Base-by-base conservation (phyloP, 2,329 filamentous ascomycete genomes). In the Xylariomycetidae sp. region DNA sequence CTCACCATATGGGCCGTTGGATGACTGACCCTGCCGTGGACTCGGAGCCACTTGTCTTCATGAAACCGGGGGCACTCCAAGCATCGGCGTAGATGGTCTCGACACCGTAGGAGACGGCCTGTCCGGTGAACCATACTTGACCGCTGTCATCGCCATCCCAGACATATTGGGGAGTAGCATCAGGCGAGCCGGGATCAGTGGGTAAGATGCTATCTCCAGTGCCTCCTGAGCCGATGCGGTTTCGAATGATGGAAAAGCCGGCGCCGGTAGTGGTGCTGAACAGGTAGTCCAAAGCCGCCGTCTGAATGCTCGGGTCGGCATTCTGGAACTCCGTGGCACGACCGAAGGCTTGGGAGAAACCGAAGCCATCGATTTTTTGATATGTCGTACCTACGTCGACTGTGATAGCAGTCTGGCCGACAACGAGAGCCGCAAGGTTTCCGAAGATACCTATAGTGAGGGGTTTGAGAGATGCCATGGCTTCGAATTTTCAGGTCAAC, bases 51-150 rank as follows among this genome's bases (percentile, higher is more conserved):
- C 20, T 23, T 23, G 20, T 23, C 20, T 23, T 8, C n/a, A 23
- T 23, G 20, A 23, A 23, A 8, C 20, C 20, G 20, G n/a, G 20
- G 20, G 20, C 20, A 8, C 8, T 23, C 20, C 20, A 23, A 23
- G 66, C 65, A 40, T 69, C 60, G 5, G 58, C 61, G 23, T 64
- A 64, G n/a, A 66, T 57, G 3, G 50, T 53, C 35, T 54, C 50
- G 15, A 63, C 56, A 3, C 59, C 59, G 28, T 64, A 63, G 20
- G 44, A 43, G 27, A 58, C 49, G 2, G 70, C 71, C 47, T 70
- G 58, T 49, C 74, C 58, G n/a, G 64, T 64, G 26, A 77, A 57
- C 51, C 61, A 74, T 6, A 76, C 48, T 54, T 76, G 72, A 4
- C 68, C 67, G 11, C 51, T 48, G 37, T 72, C 65, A 35, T 69